Evolutionary conservation across 345 rosid species (phyloP).

Genomic region (Hypericum androsaemum): DNA sequence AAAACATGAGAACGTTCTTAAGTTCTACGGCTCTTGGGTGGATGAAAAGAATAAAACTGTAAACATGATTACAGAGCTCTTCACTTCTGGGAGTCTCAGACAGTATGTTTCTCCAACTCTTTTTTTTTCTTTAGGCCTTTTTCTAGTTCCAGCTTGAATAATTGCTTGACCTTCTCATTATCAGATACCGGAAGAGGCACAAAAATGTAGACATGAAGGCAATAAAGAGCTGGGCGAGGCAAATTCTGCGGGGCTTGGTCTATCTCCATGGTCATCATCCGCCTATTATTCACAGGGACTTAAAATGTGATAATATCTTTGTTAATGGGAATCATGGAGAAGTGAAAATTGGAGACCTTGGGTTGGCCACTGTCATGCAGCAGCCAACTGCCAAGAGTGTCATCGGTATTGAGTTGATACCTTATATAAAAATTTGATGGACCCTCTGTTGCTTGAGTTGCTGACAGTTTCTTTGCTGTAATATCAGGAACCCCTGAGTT

Average conservation of each 20-base stretch:
- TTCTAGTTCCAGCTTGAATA: background rate
- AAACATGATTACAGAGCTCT: constrained; percentile 9
- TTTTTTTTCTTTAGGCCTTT: background rate
- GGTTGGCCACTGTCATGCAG: constrained; percentile 10
- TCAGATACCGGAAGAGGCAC: constrained; percentile 5
- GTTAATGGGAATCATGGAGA: constrained; percentile 9
- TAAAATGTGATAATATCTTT: constrained; percentile 7
- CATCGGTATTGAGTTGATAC: constrained; percentile 1
- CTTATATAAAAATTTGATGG: background rate
- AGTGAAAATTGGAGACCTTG: constrained; percentile 8
- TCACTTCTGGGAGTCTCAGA: constrained; percentile 5
- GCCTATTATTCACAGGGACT: constrained; percentile 7
- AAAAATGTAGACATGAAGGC: constrained; percentile 11
- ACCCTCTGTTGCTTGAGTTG: background rate
- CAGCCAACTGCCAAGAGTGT: constrained; percentile 9
- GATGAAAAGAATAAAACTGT: constrained; percentile 7
- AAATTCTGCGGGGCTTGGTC: constrained; percentile 4
- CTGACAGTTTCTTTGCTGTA: background rate
- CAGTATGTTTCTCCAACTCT: background rate
- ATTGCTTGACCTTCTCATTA: background rate
- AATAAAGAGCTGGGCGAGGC: constrained; percentile 6
- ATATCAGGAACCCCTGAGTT: constrained; percentile 8
- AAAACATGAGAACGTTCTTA: constrained; percentile 1
- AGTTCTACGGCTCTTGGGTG: constrained; percentile 4
- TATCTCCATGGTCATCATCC: constrained; percentile 6